Percentiles rank a stretch among this genome's conserved stretches.
Evolutionary conservation across 208 protist species (phyloP).

Genomic region (Acanthamoeba sp.): DNA sequence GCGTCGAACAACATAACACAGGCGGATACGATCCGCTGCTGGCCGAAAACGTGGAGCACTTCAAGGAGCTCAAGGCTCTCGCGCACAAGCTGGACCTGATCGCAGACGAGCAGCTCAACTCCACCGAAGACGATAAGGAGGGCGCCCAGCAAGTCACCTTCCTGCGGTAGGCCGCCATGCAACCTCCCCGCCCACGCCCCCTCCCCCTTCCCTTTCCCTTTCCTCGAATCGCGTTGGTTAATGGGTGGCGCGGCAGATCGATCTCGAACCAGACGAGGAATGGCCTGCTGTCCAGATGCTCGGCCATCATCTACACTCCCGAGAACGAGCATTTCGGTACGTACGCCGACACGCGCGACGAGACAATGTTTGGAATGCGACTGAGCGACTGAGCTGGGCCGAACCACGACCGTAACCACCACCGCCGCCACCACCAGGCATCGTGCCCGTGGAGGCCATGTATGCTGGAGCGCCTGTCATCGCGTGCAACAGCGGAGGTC

Average conservation of each 20-base stretch:
- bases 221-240: constrained; percentile 59
- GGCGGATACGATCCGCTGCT: constrained; percentile 44
- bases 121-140: not conserved
- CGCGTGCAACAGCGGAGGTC: constrained; percentile 94
- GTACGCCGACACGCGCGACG: too few species aligned
- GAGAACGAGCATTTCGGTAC: constrained; percentile 96
- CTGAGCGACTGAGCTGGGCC: too few species aligned
- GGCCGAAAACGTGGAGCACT: constrained; percentile 88
- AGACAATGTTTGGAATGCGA: too few species aligned
- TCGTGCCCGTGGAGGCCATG: constrained; percentile 91
- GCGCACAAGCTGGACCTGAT: constrained; percentile 76
- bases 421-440: constrained; percentile 91
- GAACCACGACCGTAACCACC: too few species aligned
- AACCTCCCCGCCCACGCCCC: not conserved
- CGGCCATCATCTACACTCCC: constrained; percentile 95
- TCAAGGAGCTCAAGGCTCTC: constrained; percentile 89
- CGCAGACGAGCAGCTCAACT: not conserved
- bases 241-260: constrained; percentile 86
- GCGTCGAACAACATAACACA: too few species aligned
- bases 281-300: constrained; percentile 90
- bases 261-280: constrained; percentile 91
- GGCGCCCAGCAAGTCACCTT: constrained; percentile 22
- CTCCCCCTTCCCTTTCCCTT: not conserved
- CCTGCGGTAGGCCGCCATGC: constrained; percentile 6
- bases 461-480: constrained; percentile 89